Percentiles rank a stretch among this genome's conserved stretches.
phyloP scores from a whole-genome alignment of 169 alveolate genomes.

The Plasmodium relictum region DNA sequence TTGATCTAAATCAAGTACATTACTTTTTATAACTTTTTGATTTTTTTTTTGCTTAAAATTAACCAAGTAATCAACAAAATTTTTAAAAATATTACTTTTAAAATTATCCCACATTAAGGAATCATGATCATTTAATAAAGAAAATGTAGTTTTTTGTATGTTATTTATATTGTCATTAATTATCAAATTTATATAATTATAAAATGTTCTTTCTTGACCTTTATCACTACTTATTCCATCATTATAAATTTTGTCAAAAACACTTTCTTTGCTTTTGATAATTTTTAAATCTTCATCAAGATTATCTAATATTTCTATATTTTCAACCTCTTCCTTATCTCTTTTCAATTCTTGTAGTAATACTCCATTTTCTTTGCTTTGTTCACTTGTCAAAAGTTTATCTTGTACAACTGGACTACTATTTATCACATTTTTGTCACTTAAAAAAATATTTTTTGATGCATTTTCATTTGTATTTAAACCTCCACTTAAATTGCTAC shows the following conservation, averaged over 20 bases:
- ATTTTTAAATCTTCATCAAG: conserved; percentile 38
- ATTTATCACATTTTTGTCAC: conserved; percentile 11
- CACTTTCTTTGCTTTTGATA: conserved; percentile 39
- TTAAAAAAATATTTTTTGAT: conserved; percentile 2
- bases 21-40: conserved; percentile 50
- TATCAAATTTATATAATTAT: conserved; percentile 69
- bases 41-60: conserved; percentile 52
- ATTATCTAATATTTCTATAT: background rate
- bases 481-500: background rate
- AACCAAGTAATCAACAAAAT: conserved; percentile 64
- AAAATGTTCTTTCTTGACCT: conserved; percentile 28
- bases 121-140: conserved; percentile 76
- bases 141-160: conserved; percentile 70
- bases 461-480: background rate
- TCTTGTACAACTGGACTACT: conserved; percentile 4
- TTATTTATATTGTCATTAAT: conserved; percentile 75
- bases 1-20: conserved; percentile 65
- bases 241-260: conserved; percentile 38
- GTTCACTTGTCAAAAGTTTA: conserved; percentile 5
- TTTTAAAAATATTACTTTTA: conserved; percentile 65
- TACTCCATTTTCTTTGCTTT: background rate
- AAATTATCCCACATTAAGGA: conserved; percentile 76
- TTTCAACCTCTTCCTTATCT: conserved; percentile 22
- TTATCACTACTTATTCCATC: conserved; percentile 43
- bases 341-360: conserved; percentile 17